These are phyloP conservation scores for Nicotiana knightiana DNA, from an alignment of 257 asterid genomes.

Conservation along the genomic window DNA sequence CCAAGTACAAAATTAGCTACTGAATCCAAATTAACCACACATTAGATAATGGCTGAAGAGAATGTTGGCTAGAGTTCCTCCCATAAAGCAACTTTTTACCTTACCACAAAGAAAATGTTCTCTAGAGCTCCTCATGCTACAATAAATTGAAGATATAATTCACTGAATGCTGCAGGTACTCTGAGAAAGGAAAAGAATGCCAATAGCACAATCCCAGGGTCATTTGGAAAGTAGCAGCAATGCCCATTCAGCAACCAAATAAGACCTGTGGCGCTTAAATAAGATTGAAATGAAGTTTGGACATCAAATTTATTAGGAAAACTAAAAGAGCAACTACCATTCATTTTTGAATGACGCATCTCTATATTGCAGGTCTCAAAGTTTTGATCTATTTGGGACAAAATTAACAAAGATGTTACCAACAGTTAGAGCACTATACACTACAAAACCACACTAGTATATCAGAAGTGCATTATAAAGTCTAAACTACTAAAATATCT, in stretches of 20 bases:
- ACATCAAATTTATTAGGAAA: background rate
- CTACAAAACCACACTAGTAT: background rate
- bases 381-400: background rate
- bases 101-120: background rate
- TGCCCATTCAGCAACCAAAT: background rate
- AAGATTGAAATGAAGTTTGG: background rate
- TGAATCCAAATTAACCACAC: background rate
- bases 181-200: background rate
- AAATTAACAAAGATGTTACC: background rate
- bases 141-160: background rate
- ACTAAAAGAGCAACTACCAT: background rate
- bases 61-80: background rate
- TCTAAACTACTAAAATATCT: background rate
- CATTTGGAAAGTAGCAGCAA: background rate
- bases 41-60: background rate
- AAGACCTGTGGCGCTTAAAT: background rate
- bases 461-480: background rate
- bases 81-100: background rate
- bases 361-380: background rate
- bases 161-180: background rate
- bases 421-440: constrained; percentile 5
- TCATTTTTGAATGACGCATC: background rate
- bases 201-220: background rate
- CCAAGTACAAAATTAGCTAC: background rate
- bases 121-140: background rate